Evolutionary conservation across 495 filamentous ascomycete species (phyloP).

Genomic region (Podospora didyma): DNA sequence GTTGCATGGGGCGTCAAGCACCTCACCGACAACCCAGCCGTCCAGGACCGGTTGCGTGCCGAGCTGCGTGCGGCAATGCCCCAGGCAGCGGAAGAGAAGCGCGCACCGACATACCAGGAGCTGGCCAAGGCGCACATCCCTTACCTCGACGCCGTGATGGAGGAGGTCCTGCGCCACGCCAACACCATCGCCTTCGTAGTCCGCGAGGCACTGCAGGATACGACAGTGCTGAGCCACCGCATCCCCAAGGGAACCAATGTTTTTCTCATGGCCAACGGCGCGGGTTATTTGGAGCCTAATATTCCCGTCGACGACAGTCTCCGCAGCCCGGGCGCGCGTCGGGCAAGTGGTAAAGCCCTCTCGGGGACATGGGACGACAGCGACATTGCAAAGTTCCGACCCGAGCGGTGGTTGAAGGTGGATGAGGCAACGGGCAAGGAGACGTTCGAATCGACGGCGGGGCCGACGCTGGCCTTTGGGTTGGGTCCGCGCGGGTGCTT

Average conservation of each 20-base stretch:
- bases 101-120: too few species aligned
- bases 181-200: too few species aligned
- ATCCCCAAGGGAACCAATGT: constrained; percentile 41
- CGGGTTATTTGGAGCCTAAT: constrained; percentile 19
- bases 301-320: constrained; percentile 12
- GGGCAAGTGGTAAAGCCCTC: constrained; percentile 16
- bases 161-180: too few species aligned
- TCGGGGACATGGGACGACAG: constrained; percentile 37
- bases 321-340: constrained; percentile 30
- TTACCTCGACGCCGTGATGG: too few species aligned
- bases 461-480: constrained; percentile 44
- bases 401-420: constrained; percentile 30
- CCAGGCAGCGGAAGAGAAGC: too few species aligned
- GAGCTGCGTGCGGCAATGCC: too few species aligned
- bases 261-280: constrained; percentile 26
- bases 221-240: too few species aligned
- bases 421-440: constrained; percentile 13
- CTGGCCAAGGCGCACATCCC: too few species aligned
- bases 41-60: too few species aligned
- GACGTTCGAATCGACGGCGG: constrained; percentile 20
- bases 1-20: too few species aligned
- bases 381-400: constrained; percentile 39
- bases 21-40: too few species aligned
- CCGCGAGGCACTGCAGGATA: too few species aligned
- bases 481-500: constrained; percentile 51